Base-by-base conservation (phyloP, 2,329 filamentous ascomycete genomes). In the Alternaria angustiovoidea region DNA sequence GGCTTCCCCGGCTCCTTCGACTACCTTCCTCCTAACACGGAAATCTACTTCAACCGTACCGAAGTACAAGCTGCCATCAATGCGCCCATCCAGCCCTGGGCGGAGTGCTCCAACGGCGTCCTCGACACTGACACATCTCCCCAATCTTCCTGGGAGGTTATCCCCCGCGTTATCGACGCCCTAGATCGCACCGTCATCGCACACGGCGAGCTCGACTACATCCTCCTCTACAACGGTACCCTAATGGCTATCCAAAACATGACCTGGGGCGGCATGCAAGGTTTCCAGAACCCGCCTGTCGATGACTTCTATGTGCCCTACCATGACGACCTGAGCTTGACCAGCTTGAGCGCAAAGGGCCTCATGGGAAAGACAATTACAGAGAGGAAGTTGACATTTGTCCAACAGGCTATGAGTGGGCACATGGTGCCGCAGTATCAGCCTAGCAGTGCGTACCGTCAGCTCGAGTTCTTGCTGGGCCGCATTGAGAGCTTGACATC, bases 221-320 rank as follows among this genome's bases (percentile, higher is more conserved):
- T 91, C 61, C 83, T 92, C 9, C 81, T 89, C 24, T 81, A 84
- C 69, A 90, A 91, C 74, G 91, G 91, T 16, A 90, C 90, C 0
- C 81, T 94, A 1, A 81, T 92, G 7, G 85, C 85, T 1, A 88
- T 94, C 59, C 91, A 94, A 73, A 93, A 93, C 80, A 92, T 94
- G 88, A 93, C 90, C 0, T 94, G 88, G 88, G 87, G 87, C 58
- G 91, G 91, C 5, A 75, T 83, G 43, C 86, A 90, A 52, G 92
- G 91, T 0, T 94, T 94, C 81, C 85, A 88, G 64, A 73, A 76
- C 1, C 76, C 79, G 0, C 91, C 91, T 0, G 74, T 74, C 1
- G 84, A 87, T 52, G 87, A 88, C 2, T 89, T 92, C 71, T 92
- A 86, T 73, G 89, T 93, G 0, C 91, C 91, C 0, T 88, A 87